Conservation (phyloP, 208 protist species). For the Acanthamoeba castellanii region DNA sequence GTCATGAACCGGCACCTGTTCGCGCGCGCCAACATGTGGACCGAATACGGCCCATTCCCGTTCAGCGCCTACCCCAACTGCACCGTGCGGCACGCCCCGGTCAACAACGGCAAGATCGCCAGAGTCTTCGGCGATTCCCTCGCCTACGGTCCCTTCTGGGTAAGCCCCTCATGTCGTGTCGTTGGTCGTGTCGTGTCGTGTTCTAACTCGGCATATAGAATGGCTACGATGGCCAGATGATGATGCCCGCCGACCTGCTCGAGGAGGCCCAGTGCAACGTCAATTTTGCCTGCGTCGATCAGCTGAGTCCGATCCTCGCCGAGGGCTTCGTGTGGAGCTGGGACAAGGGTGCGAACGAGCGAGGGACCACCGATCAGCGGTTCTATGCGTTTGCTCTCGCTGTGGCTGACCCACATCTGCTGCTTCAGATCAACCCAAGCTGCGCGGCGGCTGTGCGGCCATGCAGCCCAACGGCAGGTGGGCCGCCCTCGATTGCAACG, state of each 20-base stretch:
- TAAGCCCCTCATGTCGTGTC: background rate
- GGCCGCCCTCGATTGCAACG: background rate
- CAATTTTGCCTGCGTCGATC: conserved; percentile 55
- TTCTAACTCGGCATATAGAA: background rate
- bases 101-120: conserved; percentile 28
- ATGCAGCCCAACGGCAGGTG: background rate
- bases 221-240: conserved; percentile 17
- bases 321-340: conserved; percentile 50
- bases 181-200: background rate
- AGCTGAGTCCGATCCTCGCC: background rate
- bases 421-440: background rate
- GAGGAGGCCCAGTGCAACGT: conserved; percentile 36
- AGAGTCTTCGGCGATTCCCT: conserved; percentile 47
- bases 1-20: background rate
- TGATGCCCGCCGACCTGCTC: background rate
- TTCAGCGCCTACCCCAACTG: conserved; percentile 20
- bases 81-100: background rate
- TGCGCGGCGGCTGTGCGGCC: background rate
- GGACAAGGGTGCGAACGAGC: background rate
- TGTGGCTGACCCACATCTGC: background rate
- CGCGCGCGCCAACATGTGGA: background rate
- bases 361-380: background rate
- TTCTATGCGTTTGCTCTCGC: background rate
- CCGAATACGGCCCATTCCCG: conserved; percentile 6
- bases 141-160: conserved; percentile 32